A percentile compares a stretch with the other conserved stretches of the same genome.
phyloP scores from a whole-genome alignment of 1,284 basidiomycete species.

The Ceratobasidium theobromae region DNA sequence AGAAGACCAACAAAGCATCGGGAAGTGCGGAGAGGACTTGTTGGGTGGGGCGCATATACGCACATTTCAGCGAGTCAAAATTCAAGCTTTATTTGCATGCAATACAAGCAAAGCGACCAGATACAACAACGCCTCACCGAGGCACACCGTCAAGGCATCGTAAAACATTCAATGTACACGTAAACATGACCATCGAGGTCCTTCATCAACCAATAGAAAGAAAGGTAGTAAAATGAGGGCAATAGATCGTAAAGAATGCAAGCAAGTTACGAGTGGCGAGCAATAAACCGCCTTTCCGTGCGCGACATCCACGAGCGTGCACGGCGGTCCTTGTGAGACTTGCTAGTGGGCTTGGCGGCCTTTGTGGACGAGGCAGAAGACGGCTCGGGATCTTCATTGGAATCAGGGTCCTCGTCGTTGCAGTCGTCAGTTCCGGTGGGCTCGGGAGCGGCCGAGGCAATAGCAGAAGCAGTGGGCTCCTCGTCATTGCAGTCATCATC shows the following conservation, averaged over 20 bases:
- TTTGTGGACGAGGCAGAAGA: not conserved
- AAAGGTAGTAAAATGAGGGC: not conserved
- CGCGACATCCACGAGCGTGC: not conserved
- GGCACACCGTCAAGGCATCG: not conserved
- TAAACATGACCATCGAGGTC: conserved; percentile 1
- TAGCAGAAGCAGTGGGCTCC: not conserved
- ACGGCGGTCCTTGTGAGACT: conserved; percentile 1
- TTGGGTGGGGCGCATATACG: too few relatives aligned
- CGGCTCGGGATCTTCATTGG: not conserved
- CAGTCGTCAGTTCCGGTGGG: not conserved
- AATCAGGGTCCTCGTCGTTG: not conserved
- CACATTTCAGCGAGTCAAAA: not conserved
- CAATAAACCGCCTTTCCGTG: conserved; percentile 12
- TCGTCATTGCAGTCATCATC: conserved; percentile 15
- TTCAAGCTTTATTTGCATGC: conserved; percentile 22
- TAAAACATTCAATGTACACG: not conserved
- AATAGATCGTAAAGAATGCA: not conserved
- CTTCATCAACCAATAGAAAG: not conserved
- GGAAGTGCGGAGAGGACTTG: too few relatives aligned
- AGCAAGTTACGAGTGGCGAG: not conserved
- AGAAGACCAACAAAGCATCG: too few relatives aligned
- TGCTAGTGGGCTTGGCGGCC: not conserved
- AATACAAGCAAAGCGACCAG: conserved; percentile 23
- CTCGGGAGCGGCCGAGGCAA: not conserved
- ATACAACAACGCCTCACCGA: conserved; percentile 2